These are phyloP conservation scores for Pichia sp. DNA, from an alignment of 1,139 yeast genomes.

Conservation along the genomic window DNA sequence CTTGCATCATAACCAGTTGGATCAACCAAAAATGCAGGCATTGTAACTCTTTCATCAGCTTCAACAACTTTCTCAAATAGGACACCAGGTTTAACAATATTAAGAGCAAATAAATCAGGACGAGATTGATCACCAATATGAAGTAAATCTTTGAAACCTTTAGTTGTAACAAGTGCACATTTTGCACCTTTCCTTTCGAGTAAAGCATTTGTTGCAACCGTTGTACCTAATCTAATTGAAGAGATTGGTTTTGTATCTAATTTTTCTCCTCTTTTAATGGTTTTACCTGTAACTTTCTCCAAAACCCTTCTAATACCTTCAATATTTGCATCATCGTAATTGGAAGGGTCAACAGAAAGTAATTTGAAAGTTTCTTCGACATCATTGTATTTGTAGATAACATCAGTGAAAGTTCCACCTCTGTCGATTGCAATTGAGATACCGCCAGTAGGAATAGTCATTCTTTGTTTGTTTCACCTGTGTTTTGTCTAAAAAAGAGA, in stretches of 20 bases:
- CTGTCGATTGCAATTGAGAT: constrained; percentile 8
- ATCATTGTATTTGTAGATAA: constrained; percentile 7
- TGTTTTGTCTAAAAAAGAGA: neutral
- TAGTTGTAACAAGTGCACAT: constrained; percentile 57
- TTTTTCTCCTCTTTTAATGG: constrained; percentile 43
- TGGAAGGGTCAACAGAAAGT: constrained; percentile 77
- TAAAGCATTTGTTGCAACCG: constrained; percentile 69
- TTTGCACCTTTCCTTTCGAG: constrained; percentile 60
- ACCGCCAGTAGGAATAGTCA: constrained; percentile 1
- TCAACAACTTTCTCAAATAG: constrained; percentile 58
- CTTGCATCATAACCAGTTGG: constrained; percentile 25
- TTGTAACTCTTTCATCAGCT: constrained; percentile 63
- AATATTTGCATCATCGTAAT: constrained; percentile 82
- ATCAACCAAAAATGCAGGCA: constrained; percentile 34
- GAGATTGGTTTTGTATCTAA: constrained; percentile 39
- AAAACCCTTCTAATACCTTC: constrained; percentile 80
- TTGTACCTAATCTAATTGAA: constrained; percentile 69
- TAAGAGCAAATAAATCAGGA: constrained; percentile 58
- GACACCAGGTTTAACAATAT: constrained; percentile 49
- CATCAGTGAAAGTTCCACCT: constrained; percentile 15
- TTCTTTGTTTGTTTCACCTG: neutral
- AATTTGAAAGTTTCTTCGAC: constrained; percentile 52
- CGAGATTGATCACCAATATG: constrained; percentile 68
- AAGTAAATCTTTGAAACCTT: constrained; percentile 56
- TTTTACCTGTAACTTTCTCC: constrained; percentile 44